phyloP scores from a whole-genome alignment of 108 stramenopile species.

The Mayamaea pseudoterrestris region DNA sequence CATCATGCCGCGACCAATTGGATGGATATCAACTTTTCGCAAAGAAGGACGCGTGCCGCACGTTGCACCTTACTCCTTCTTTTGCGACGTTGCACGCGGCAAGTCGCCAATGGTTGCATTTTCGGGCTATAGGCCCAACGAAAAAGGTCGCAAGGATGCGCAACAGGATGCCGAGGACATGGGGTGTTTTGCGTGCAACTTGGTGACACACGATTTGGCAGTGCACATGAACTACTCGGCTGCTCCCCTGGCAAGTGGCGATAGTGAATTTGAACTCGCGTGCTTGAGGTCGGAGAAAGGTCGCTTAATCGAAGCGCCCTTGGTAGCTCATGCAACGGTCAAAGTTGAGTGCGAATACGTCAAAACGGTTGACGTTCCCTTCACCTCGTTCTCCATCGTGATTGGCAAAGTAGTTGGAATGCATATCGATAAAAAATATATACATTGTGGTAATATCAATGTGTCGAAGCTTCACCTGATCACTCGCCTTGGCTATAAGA shows the following conservation, averaged over 20 bases:
- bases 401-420: neutral
- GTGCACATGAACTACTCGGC: slow-evolving; percentile 7
- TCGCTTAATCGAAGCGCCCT: slow-evolving; percentile 2
- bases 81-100: slow-evolving; percentile 3
- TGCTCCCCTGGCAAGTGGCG: neutral
- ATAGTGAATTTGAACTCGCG: slow-evolving; percentile 9
- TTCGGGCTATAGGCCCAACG: slow-evolving; percentile 1
- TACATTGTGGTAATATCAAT: neutral
- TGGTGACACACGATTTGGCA: slow-evolving; percentile 6
- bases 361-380: slow-evolving; percentile 1
- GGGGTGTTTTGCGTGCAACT: slow-evolving; percentile 1
- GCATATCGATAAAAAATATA: neutral
- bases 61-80: slow-evolving; percentile 11
- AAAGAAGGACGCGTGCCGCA: slow-evolving; percentile 3
- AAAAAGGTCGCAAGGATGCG: slow-evolving; percentile 4
- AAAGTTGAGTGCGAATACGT: slow-evolving; percentile 5
- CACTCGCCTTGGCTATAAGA: neutral
- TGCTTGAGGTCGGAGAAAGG: neutral
- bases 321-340: slow-evolving; percentile 2
- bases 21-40: slow-evolving; percentile 11
- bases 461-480: neutral
- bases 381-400: neutral
- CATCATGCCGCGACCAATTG: slow-evolving; percentile 11
- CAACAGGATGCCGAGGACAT: slow-evolving; percentile 6
- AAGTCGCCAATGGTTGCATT: slow-evolving; percentile 6